Percentiles rank a stretch among this genome's conserved stretches.
These are phyloP conservation scores for Colletotrichum australisinense DNA, from an alignment of 2,329 filamentous ascomycete species.

Conservation along the genomic window DNA sequence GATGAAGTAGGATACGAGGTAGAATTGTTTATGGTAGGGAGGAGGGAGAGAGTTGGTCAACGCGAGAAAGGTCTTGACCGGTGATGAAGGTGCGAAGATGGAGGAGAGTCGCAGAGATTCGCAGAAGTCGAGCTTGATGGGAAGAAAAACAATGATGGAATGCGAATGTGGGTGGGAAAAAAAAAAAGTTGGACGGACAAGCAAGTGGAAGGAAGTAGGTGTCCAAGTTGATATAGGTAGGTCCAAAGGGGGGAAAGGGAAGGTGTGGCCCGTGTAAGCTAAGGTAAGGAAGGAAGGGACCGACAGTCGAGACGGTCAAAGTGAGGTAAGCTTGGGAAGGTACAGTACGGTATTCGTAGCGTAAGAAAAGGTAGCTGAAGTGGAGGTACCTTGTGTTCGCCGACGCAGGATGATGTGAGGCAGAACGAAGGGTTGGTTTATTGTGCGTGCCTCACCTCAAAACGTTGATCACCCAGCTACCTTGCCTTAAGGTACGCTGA, in stretches of 20 bases:
- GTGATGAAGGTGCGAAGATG: constrained; percentile 26
- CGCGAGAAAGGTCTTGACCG: not conserved
- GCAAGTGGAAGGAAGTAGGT: constrained; percentile 13
- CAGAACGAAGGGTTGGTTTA: not conserved
- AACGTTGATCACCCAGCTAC: not conserved
- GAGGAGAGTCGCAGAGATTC: constrained; percentile 4
- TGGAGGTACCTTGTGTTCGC: not conserved
- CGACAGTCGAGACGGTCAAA: not conserved
- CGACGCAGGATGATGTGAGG: not conserved
- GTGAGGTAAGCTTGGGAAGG: constrained; percentile 19
- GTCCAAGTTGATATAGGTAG: constrained; percentile 34
- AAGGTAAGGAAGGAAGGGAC: constrained; percentile 18
- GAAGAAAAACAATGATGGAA: constrained; percentile 6
- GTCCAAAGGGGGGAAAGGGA: constrained; percentile 10
- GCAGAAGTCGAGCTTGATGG: constrained; percentile 20
- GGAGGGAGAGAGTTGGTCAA: not conserved
- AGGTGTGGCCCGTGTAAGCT: constrained; percentile 30
- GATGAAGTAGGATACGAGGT: not conserved
- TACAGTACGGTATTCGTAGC: not conserved
- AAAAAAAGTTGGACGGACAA: not conserved
- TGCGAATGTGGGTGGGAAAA: constrained; percentile 5
- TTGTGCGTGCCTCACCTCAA: not conserved
- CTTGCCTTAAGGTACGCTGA: not conserved
- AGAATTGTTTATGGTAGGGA: not conserved
- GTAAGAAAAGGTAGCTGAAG: constrained; percentile 1